Percentiles rank a stretch among this genome's conserved stretches.
These are phyloP conservation scores for Yamadazyma laniorum DNA, from an alignment of 805 yeast genomes.

Conservation along the genomic window DNA sequence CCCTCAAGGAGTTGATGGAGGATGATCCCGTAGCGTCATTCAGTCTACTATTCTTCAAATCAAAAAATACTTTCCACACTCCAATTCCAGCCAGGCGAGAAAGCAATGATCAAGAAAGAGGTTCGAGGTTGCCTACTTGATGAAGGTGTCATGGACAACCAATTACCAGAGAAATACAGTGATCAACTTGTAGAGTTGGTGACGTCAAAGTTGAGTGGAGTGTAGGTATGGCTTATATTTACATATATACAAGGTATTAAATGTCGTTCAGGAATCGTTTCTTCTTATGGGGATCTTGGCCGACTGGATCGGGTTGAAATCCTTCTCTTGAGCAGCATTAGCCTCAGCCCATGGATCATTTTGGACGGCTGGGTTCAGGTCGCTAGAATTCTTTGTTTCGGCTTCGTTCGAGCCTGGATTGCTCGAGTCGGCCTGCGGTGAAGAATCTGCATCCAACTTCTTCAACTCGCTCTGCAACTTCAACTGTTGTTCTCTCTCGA, in stretches of 20 bases:
- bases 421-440: not conserved
- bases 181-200: slow-evolving; percentile 31
- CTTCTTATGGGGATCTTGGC: slow-evolving; percentile 39
- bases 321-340: slow-evolving; percentile 19
- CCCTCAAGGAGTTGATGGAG: not conserved
- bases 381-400: not conserved
- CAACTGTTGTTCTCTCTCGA: slow-evolving; percentile 31
- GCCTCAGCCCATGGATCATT: slow-evolving; percentile 39
- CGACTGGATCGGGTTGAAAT: slow-evolving; percentile 34
- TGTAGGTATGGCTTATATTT: too few relatives aligned
- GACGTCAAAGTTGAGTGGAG: slow-evolving; percentile 20
- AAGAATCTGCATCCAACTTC: slow-evolving; percentile 14
- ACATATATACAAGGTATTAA: slow-evolving; percentile 7
- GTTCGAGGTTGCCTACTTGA: too few relatives aligned
- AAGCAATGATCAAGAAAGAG: too few relatives aligned
- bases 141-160: not conserved
- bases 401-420: slow-evolving; percentile 4
- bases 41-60: not conserved
- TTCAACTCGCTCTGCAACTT: slow-evolving; percentile 33
- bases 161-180: slow-evolving; percentile 38
- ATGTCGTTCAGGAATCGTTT: too few relatives aligned
- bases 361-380: not conserved
- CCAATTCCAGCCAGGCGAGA: too few relatives aligned
- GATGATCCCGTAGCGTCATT: not conserved
- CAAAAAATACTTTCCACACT: too few relatives aligned